A percentile compares a stretch with the other conserved stretches of the same genome.
phyloP scores from a whole-genome alignment of 2,329 filamentous ascomycete genomes.

The Cytospora schulzeri region DNA sequence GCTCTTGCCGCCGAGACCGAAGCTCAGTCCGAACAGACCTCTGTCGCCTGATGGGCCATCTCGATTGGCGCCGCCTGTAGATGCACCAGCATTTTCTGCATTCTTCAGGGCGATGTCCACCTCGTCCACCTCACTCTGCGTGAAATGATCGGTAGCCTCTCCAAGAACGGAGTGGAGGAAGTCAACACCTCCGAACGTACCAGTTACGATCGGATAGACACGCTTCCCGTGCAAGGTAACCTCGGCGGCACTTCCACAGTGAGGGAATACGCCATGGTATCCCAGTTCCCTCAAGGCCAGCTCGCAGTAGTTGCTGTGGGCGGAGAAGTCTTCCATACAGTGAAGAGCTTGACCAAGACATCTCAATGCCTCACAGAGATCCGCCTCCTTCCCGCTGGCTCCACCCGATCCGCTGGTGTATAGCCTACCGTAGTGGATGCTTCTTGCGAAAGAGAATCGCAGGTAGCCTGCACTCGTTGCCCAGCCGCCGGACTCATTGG shows the following conservation, averaged over 20 bases:
- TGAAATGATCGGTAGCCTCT: slow-evolving; percentile 81
- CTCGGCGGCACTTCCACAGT: slow-evolving; percentile 68
- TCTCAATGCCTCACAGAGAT: slow-evolving; percentile 78
- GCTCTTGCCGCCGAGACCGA: slow-evolving; percentile 39
- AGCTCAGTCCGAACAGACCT: slow-evolving; percentile 39
- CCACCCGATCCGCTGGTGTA: slow-evolving; percentile 68
- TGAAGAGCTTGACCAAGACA: slow-evolving; percentile 77
- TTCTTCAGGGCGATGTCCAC: slow-evolving; percentile 74
- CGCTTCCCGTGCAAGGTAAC: slow-evolving; percentile 66
- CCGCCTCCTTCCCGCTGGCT: slow-evolving; percentile 68
- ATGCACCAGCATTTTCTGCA: slow-evolving; percentile 49
- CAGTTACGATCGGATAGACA: slow-evolving; percentile 74
- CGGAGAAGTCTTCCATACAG: slow-evolving; percentile 77
- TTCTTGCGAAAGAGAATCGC: slow-evolving; percentile 71
- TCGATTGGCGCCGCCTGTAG: slow-evolving; percentile 35
- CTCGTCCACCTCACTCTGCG: slow-evolving; percentile 82
- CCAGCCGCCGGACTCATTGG: slow-evolving; percentile 85
- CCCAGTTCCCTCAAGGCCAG: slow-evolving; percentile 74
- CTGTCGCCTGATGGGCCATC: slow-evolving; percentile 31
- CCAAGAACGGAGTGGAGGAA: slow-evolving; percentile 79
- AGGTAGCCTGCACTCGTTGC: slow-evolving; percentile 88
- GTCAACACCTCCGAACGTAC: slow-evolving; percentile 78
- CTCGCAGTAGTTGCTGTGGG: slow-evolving; percentile 84
- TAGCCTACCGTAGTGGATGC: slow-evolving; percentile 75
- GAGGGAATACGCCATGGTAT: slow-evolving; percentile 69